Base-by-base conservation (phyloP, 306 rosid genomes). In the Trifolium repens region DNA sequence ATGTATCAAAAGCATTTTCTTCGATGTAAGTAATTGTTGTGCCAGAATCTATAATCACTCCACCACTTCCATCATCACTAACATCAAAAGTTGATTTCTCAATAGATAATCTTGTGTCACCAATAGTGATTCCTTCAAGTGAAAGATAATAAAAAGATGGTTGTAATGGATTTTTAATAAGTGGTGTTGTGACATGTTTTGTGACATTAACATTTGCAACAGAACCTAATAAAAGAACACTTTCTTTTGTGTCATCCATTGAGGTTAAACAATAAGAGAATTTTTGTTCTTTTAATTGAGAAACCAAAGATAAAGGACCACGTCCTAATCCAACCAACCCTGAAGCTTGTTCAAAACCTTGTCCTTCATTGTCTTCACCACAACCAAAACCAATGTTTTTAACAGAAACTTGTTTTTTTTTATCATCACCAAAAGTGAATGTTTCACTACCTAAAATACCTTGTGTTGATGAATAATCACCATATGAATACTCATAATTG, bases 301-400 rank as follows among this genome's bases (percentile, higher is more conserved):
- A 91, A 80, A 94, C 91, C 78, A 94, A 78, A 0, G 98, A 94
- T 53, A 94, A 73, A 2, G 94, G 83, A 15, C 98, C 98, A 1
- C 98, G 90, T 0, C 98, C 98, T 0, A 94, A 87, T 4, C 97
- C 97, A 0, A 94, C 96, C 1, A 94, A 61, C 0, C 98, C 98
- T 0, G 88, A 87, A 1, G 93, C 93, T 80, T 94, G 98, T 24
- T 61, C 72, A 62, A 94, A 91, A 13, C 97, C 98, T 5, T 83
- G 84, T 4, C 98, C 98, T 64, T 88, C 85, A 14, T 94, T 94
- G 27, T 94, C 94, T 4, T 70, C 83, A 0, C 97, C 97, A 44
- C 98, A 94, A 3, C 98, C 98, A 32, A 94, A 94, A 52, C 91
- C 96, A 4, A 94, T 67, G n/a, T 81, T 78, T 0, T 79, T 19